Conservation (phyloP, 1,284 basidiomycete genomes). For the Pseudozyma thailandica region DNA sequence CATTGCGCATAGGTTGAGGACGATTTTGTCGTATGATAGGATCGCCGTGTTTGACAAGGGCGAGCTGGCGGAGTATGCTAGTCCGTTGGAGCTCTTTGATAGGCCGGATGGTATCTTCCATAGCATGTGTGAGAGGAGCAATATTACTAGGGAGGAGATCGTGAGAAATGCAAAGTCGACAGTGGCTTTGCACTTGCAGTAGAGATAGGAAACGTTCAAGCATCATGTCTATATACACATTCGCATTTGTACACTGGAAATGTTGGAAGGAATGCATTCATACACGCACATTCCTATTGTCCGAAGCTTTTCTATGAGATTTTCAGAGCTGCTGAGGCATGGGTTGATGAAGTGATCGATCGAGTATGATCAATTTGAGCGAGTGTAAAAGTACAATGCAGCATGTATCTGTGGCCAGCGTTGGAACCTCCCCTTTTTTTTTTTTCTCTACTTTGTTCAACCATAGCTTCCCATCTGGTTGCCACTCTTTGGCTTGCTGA, state of each 20-base stretch:
- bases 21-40: constrained; percentile 82
- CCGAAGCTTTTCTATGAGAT: too few species aligned
- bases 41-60: constrained; percentile 83
- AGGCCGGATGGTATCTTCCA: constrained; percentile 74
- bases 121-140: constrained; percentile 78
- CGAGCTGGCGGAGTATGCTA: constrained; percentile 77
- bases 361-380: background rate
- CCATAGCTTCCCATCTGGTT: constrained; percentile 52
- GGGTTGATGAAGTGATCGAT: background rate
- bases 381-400: background rate
- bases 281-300: background rate
- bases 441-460: too few species aligned
- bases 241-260: background rate
- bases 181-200: constrained; percentile 1
- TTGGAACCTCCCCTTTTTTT: too few species aligned
- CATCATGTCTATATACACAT: background rate
- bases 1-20: constrained; percentile 78
- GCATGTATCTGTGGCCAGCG: too few species aligned
- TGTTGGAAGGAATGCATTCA: background rate
- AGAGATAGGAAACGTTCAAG: background rate
- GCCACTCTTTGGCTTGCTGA: constrained; percentile 51
- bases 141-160: constrained; percentile 74
- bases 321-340: background rate
- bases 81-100: constrained; percentile 75
- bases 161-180: constrained; percentile 24